These are phyloP conservation scores for Melanogaster broomeanus DNA, from an alignment of 768 basidiomycete genomes.

Conservation along the genomic window DNA sequence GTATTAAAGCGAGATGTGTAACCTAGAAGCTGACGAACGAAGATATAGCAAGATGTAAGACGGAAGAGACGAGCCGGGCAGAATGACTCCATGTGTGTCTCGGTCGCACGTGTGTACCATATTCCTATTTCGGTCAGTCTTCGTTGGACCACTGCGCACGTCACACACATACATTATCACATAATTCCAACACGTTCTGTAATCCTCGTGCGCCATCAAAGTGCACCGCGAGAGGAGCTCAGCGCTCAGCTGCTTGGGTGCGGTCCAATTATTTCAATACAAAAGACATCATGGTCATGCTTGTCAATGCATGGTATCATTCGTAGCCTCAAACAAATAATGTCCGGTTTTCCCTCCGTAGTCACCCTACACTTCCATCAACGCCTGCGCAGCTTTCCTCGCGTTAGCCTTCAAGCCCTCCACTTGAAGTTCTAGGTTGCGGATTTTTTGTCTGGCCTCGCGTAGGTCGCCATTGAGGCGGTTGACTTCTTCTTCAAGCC, in stretches of 20 bases:
- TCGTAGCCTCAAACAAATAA: no score
- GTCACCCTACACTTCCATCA: constrained; percentile 37
- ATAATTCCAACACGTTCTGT: neutral
- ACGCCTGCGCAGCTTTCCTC: constrained; percentile 68
- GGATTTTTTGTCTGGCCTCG: constrained; percentile 79
- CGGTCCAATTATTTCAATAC: neutral
- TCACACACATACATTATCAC: no score
- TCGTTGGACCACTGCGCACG: neutral
- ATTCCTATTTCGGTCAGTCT: constrained; percentile 1
- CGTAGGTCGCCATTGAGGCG: constrained; percentile 66
- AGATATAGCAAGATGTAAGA: neutral
- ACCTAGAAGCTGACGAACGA: neutral
- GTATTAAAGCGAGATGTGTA: neutral
- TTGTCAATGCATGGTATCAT: no score
- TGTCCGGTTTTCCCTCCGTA: neutral
- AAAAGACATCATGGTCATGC: no score
- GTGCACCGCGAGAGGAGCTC: no score
- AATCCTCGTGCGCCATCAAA: constrained; percentile 3
- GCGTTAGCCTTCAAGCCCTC: constrained; percentile 77
- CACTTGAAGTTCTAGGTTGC: constrained; percentile 81
- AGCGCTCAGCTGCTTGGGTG: neutral
- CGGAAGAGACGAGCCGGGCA: neutral
- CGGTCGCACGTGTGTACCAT: constrained; percentile 15
- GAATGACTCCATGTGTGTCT: neutral
- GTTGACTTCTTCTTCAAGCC: constrained; percentile 57